phyloP scores from a whole-genome alignment of 768 basidiomycete genomes.

The Lentinula aciculospora region DNA sequence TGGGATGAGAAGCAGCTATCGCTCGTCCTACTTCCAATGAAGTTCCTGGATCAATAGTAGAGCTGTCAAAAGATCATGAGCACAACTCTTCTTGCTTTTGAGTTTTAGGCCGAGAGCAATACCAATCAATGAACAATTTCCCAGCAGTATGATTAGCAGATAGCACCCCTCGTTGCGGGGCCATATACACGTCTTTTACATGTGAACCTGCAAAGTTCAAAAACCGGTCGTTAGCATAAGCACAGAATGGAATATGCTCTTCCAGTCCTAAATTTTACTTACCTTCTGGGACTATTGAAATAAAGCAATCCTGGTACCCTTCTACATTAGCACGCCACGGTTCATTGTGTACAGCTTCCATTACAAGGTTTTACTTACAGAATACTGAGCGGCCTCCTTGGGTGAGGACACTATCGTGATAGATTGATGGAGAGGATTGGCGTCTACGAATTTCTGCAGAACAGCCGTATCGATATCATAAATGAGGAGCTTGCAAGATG shows the following conservation, averaged over 20 bases:
- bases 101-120: not conserved
- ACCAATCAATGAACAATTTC: constrained; percentile 40
- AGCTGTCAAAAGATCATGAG: constrained; percentile 18
- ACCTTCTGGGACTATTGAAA: constrained; percentile 39
- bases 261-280: not conserved
- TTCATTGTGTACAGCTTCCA: not conserved
- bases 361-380: constrained; percentile 23
- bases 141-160: constrained; percentile 29
- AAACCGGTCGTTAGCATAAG: not conserved
- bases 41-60: constrained; percentile 36
- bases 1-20: constrained; percentile 16
- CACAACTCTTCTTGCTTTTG: not conserved
- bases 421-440: constrained; percentile 14
- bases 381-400: constrained; percentile 29
- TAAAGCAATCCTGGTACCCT: constrained; percentile 26
- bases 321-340: not conserved
- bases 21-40: constrained; percentile 26
- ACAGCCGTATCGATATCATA: constrained; percentile 28
- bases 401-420: constrained; percentile 17
- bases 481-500: constrained; percentile 20
- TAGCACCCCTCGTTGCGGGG: constrained; percentile 25
- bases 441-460: constrained; percentile 21
- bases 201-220: constrained; percentile 24
- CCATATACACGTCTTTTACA: constrained; percentile 31
- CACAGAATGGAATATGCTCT: not conserved